These are phyloP conservation scores for Paramecium biaurelia DNA, from an alignment of 73 alveolate genomes.

Conservation along the genomic window DNA sequence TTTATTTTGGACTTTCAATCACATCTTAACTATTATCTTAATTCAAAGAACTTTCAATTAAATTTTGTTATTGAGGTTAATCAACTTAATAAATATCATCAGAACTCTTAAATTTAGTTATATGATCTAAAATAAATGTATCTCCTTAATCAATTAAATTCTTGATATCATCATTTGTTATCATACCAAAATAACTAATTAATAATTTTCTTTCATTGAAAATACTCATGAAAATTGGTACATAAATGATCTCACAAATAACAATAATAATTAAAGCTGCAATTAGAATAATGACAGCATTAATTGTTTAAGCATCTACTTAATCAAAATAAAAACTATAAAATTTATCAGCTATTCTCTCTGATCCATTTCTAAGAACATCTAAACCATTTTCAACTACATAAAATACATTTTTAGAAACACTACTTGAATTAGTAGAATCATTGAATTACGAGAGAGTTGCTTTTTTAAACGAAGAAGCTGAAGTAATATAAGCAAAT, in stretches of 20 bases:
- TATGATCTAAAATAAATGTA: not conserved
- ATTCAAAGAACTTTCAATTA: not conserved
- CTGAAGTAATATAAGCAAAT: conserved; percentile 59
- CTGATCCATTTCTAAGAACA: conserved; percentile 58
- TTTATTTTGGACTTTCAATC: not conserved
- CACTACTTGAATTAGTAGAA: conserved; percentile 41
- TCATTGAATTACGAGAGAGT: conserved; percentile 25
- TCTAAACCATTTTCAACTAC: conserved; percentile 51
- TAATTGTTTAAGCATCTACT: not conserved
- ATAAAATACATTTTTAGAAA: conserved; percentile 46
- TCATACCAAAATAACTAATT: conserved; percentile 45
- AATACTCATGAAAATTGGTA: conserved; percentile 42
- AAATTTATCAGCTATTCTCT: conserved; percentile 30
- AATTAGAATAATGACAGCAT: conserved; percentile 16
- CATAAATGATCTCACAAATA: conserved; percentile 3
- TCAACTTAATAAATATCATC: not conserved
- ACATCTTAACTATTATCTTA: not conserved
- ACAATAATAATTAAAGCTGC: conserved; percentile 28
- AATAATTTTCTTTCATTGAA: not conserved
- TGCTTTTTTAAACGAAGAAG: conserved; percentile 44
- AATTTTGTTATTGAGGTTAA: not conserved
- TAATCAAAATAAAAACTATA: conserved; percentile 44
- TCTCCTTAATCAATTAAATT: conserved; percentile 42
- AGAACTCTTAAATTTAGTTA: not conserved
- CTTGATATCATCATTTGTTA: conserved; percentile 41